Evolutionary conservation across 106 monocot species (phyloP), one percentile per base, ranked within the genome.

Genomic region (Amphibolis antarctica): DNA sequence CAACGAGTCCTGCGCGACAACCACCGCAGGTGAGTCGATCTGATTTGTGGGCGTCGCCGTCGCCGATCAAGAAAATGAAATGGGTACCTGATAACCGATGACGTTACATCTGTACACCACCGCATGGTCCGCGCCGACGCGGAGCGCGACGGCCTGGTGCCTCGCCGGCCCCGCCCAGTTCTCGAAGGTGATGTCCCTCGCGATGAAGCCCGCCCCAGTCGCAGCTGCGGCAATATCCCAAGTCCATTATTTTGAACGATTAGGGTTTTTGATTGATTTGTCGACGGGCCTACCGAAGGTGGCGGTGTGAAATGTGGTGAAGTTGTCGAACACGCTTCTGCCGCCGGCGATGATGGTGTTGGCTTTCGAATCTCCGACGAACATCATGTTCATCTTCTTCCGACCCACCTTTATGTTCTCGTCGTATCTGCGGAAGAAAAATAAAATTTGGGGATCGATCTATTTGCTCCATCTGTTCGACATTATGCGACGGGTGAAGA

Each of bases 141-240:
- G 77, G 43, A 91, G 91, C 18, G 91, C 91, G 42, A 91, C 91
- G 0, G 91, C 91, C 66, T 91, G 86, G 76, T 86, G 80, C 71
- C 74, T 86, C 64, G 59, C 64, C 28, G 90, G 86, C 28, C 86
- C 90, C 0, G 90, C 90, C 62, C 59, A 72, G 74, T 91, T 91
- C 83, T 91, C 76, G 22, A 91, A 76, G 22, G 85, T 80, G 75
- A 90, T 85, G 76, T 85, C 89, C 52, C 75, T 71, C 61, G 85
- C 85, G 23, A 90, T 85, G 74, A 90, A 85, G 9, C 80, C 80
- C 3, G 72, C 72, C 30, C 89, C 89, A 31, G 82, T 82, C 46
- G 89, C 66, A 29, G 85, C 89, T 85, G 80, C 67, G 27, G 11
- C 11, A 67, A 22, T 21, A 19, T 15, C 5, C 0, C 14, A 10